Base-by-base conservation (phyloP, 805 yeast genomes). In the Candida chauliodis region DNA sequence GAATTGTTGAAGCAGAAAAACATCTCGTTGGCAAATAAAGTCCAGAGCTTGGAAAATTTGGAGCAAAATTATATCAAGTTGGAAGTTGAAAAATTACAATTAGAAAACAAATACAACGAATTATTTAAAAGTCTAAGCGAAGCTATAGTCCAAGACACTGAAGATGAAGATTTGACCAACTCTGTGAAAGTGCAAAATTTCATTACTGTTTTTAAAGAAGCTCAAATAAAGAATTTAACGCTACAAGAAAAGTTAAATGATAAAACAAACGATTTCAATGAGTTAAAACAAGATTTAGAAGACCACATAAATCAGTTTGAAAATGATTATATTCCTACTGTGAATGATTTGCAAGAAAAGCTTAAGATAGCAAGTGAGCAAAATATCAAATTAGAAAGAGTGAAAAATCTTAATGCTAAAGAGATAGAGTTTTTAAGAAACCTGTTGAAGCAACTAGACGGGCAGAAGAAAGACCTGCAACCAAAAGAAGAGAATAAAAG, bases 1-100 rank as follows among this genome's bases (percentile, higher is more conserved):
- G 83, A 77, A 47, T 50, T 81, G 8, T 57, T 81, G 23, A 75
- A 71, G 46, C 81, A 76, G 44, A 83, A 81, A 43, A 79, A 76
- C 38, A 44, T 52, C 0, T 48, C 71, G 0, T 53, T 81, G 23
- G 51, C 56, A 16, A 56, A 61, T 14, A 71, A 70, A 42, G 31
- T 79, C 14, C 40, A 49, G 2, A 46, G 50, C 8, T 51, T 73
- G 31, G 75, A 73, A 20, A 55, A 52, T 1, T 47, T 75, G 3
- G 73, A 77, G 42, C 68, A 66, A 29, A 66, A 69, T 30, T 63
- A 64, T 13, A 69, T 74, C 25, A 70, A 71, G 4, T 50, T 77
- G 18, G 78, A 78, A 46, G 51, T 78, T 20, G 76, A 77, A 49
- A 63, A 75, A 34, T 53, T 75, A 5, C 63, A 67, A 19, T 53